A percentile compares a stretch with the other conserved stretches of the same genome.
phyloP scores from a whole-genome alignment of 2,329 filamentous ascomycete species.

The Pseudocercospora musae region DNA sequence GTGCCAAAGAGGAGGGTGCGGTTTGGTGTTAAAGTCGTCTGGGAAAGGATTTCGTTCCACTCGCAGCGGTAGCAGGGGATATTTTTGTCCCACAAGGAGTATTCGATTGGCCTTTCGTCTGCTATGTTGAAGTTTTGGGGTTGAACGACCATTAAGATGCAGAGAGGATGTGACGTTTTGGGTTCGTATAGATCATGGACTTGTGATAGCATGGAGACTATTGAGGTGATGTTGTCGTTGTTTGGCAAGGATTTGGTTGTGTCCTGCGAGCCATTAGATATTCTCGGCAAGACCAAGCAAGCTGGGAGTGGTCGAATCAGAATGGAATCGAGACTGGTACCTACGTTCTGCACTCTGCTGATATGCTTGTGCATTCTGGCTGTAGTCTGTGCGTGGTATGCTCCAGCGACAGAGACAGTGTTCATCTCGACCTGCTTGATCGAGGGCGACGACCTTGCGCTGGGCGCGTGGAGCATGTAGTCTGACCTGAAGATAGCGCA shows the following conservation, averaged over 20 bases:
- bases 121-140: conserved; percentile 45
- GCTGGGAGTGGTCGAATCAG: not conserved
- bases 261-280: not conserved
- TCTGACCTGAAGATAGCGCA: conserved; percentile 45
- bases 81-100: conserved; percentile 38
- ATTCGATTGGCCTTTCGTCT: conserved; percentile 48
- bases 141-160: conserved; percentile 45
- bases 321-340: not conserved
- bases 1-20: conserved; percentile 39
- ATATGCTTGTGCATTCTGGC: conserved; percentile 44
- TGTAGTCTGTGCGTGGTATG: conserved; percentile 40
- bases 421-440: conserved; percentile 50
- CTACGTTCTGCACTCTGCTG: not conserved
- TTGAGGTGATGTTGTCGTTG: conserved; percentile 35
- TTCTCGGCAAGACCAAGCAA: not conserved
- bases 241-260: not conserved
- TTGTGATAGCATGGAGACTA: conserved; percentile 33
- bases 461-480: conserved; percentile 42
- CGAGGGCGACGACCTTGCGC: not conserved
- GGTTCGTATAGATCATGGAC: conserved; percentile 38
- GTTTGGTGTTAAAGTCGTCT: conserved; percentile 32
- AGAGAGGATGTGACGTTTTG: conserved; percentile 23
- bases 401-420: conserved; percentile 44
- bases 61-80: conserved; percentile 40
- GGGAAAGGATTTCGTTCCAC: conserved; percentile 35